Conservation (phyloP, 2,329 filamentous ascomycete genomes). For the Trichoderma sp. region DNA sequence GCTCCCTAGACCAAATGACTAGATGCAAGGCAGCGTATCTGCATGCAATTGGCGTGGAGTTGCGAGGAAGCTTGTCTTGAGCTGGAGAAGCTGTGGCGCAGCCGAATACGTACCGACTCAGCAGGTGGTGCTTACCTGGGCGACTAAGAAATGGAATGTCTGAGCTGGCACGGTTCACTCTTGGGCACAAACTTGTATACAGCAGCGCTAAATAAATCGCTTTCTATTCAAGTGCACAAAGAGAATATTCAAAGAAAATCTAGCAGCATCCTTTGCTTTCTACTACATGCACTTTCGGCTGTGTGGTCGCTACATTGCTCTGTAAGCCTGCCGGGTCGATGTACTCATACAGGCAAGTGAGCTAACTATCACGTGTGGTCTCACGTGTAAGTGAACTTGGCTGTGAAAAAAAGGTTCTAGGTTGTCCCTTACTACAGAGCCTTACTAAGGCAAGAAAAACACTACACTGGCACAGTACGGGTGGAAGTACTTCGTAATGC, state of each 20-base stretch:
- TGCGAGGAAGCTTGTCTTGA: not conserved
- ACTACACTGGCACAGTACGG: not conserved
- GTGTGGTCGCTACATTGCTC: not conserved
- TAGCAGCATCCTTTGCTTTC: not conserved
- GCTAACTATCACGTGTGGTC: not conserved
- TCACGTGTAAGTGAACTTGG: not conserved
- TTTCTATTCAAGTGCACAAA: not conserved
- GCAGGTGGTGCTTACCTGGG: not conserved
- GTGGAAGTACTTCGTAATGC: not conserved
- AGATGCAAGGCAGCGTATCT: not conserved
- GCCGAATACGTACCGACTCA: conserved; percentile 10
- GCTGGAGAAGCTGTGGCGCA: conserved; percentile 5
- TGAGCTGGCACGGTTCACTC: not conserved
- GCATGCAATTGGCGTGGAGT: conserved; percentile 10
- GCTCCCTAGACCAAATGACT: not conserved
- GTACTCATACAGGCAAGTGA: not conserved
- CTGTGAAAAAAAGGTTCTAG: not conserved
- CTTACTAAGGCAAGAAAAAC: not conserved
- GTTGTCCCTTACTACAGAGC: not conserved
- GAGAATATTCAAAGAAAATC: not conserved
- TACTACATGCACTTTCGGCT: not conserved
- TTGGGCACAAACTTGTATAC: not conserved
- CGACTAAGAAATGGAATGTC: not conserved
- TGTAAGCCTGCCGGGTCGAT: not conserved
- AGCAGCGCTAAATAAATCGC: not conserved